These are phyloP conservation scores for Yarrowia sp. DNA, from an alignment of 805 yeast genomes.

Conservation along the genomic window DNA sequence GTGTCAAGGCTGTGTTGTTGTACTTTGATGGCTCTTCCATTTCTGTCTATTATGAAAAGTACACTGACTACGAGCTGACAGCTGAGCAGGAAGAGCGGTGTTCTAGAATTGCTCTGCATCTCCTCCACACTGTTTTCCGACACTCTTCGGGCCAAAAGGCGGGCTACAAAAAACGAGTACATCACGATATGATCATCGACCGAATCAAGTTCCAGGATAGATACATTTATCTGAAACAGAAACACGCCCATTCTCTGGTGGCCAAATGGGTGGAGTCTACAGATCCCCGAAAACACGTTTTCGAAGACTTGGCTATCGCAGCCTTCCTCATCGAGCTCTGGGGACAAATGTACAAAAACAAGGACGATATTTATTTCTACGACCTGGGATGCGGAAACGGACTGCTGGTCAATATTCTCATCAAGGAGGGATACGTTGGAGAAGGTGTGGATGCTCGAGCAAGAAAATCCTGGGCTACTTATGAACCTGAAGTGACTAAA, in stretches of 20 bases:
- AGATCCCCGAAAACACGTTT: slow-evolving; percentile 92
- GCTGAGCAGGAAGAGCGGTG: slow-evolving; percentile 50
- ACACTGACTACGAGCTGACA: slow-evolving; percentile 35
- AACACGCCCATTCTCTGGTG: slow-evolving; percentile 71
- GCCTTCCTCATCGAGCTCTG: slow-evolving; percentile 89
- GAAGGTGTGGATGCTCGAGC: slow-evolving; percentile 86
- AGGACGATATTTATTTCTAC: slow-evolving; percentile 60
- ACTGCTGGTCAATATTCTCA: slow-evolving; percentile 67
- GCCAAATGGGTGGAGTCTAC: slow-evolving; percentile 90
- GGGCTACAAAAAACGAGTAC: slow-evolving; percentile 85
- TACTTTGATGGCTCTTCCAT: slow-evolving; percentile 44
- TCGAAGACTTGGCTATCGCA: slow-evolving; percentile 94
- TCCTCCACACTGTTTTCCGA: slow-evolving; percentile 73
- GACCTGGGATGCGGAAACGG: slow-evolving; percentile 98
- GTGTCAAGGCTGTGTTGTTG: slow-evolving; percentile 69
- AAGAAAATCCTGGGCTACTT: slow-evolving; percentile 81
- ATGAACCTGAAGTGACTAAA: slow-evolving; percentile 61
- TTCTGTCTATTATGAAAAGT: slow-evolving; percentile 77
- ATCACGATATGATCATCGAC: slow-evolving; percentile 82
- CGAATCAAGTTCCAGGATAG: slow-evolving; percentile 79
- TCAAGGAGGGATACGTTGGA: slow-evolving; percentile 78
- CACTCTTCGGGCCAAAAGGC: slow-evolving; percentile 80
- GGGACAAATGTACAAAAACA: slow-evolving; percentile 50
- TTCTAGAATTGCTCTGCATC: slow-evolving; percentile 75
- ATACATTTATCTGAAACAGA: slow-evolving; percentile 76